Conservation (phyloP, 805 yeast species). For the Yarrowia alimentaria region DNA sequence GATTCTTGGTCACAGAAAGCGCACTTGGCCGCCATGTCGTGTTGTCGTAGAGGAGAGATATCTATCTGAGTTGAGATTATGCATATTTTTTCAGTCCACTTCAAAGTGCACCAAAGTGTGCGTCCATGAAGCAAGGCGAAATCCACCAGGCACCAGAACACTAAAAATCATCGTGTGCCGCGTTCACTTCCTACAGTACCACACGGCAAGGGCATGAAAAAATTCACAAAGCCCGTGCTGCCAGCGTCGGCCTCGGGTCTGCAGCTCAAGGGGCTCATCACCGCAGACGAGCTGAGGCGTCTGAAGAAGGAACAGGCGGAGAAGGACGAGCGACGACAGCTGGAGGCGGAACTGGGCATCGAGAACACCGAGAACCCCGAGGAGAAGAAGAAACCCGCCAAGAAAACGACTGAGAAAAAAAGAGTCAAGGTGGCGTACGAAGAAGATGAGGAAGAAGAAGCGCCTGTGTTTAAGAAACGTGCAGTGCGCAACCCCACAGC, state of each 20-base stretch:
- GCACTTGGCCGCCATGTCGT: slow-evolving; percentile 7
- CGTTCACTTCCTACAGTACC: too few species aligned
- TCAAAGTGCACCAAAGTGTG: too few species aligned
- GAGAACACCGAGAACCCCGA: slow-evolving; percentile 8
- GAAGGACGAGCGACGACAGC: slow-evolving; percentile 8
- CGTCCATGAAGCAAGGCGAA: too few species aligned
- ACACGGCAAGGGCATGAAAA: too few species aligned
- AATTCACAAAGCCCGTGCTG: slow-evolving; percentile 5
- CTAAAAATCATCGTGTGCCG: too few species aligned
- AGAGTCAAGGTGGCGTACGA: slow-evolving; percentile 14
- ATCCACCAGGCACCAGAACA: too few species aligned
- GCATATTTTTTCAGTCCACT: too few species aligned
- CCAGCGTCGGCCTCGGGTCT: slow-evolving; percentile 16
- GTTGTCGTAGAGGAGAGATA: background rate
- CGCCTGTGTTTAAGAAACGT: slow-evolving; percentile 1
- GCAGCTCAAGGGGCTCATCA: slow-evolving; percentile 6
- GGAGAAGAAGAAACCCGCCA: background rate
- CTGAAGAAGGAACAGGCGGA: slow-evolving; percentile 27
- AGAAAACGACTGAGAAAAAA: slow-evolving; percentile 12
- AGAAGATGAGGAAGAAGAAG: slow-evolving; percentile 8
- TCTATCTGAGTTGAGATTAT: too few species aligned
- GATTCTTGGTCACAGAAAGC: slow-evolving; percentile 17
- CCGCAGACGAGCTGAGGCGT: slow-evolving; percentile 18
- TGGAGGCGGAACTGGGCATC: slow-evolving; percentile 12
- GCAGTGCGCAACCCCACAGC: slow-evolving; percentile 4